These are phyloP conservation scores for Microcyclospora tardicrescens DNA, from an alignment of 2,329 filamentous ascomycete genomes.

Conservation along the genomic window DNA sequence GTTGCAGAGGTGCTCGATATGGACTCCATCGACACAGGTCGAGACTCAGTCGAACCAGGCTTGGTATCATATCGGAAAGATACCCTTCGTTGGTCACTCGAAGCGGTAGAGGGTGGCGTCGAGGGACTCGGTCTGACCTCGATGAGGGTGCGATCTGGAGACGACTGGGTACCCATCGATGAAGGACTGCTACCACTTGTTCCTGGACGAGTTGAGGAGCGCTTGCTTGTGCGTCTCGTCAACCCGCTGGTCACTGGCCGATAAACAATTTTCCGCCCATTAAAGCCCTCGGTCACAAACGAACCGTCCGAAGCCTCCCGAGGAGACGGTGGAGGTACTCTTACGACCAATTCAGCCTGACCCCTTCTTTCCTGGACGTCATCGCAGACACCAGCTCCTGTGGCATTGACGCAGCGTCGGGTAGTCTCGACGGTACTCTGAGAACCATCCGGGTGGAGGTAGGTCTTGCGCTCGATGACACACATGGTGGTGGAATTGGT, in stretches of 20 bases:
- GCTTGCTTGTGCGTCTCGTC: constrained; percentile 8
- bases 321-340: no score
- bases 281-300: constrained; percentile 12
- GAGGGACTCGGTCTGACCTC: constrained; percentile 9
- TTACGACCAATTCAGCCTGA: no score
- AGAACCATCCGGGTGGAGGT: constrained; percentile 13
- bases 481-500: constrained; percentile 11
- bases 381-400: constrained; percentile 9
- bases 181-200: constrained; percentile 5
- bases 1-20: constrained; percentile 7
- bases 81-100: constrained; percentile 10
- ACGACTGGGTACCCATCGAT: constrained; percentile 4
- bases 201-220: constrained; percentile 4
- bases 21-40: constrained; percentile 1
- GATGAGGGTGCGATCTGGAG: constrained; percentile 4
- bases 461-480: constrained; percentile 17
- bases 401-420: constrained; percentile 13
- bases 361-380: neutral
- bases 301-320: neutral
- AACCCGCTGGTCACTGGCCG: constrained; percentile 9
- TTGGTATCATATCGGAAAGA: constrained; percentile 1
- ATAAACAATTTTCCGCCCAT: constrained; percentile 13
- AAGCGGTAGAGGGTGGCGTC: constrained; percentile 10
- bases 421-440: constrained; percentile 10
- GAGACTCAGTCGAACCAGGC: constrained; percentile 2